These are phyloP conservation scores for Microcos paniculata DNA, from an alignment of 345 rosid species.

Conservation along the genomic window DNA sequence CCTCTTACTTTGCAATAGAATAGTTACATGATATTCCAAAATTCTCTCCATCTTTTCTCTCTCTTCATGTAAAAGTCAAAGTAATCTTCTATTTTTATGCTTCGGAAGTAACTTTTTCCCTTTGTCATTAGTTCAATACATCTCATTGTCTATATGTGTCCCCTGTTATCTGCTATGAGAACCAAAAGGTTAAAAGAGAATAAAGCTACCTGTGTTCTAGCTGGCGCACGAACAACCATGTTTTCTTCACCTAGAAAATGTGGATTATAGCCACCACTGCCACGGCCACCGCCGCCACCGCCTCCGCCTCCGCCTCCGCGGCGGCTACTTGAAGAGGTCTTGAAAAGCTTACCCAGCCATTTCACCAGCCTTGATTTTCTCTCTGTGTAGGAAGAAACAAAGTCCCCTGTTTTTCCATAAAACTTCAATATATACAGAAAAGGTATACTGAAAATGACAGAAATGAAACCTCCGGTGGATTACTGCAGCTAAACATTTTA, in stretches of 20 bases:
- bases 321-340: slow-evolving; percentile 49
- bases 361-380: slow-evolving; percentile 81
- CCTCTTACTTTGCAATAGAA: not conserved
- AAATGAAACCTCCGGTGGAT: not conserved
- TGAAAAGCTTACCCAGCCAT: slow-evolving; percentile 91
- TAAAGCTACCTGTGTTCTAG: slow-evolving; percentile 56
- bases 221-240: slow-evolving; percentile 67
- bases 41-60: not conserved
- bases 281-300: slow-evolving; percentile 25
- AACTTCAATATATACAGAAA: slow-evolving; percentile 7
- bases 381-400: slow-evolving; percentile 67
- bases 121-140: not conserved
- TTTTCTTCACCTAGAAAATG: slow-evolving; percentile 81
- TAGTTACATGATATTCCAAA: not conserved
- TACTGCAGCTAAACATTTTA: not conserved
- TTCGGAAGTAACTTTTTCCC: not conserved
- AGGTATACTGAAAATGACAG: not conserved
- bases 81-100: not conserved
- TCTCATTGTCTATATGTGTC: too few relatives aligned
- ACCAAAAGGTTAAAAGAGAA: not conserved
- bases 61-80: not conserved
- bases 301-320: slow-evolving; percentile 25
- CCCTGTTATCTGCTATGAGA: not conserved
- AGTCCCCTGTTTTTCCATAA: slow-evolving; percentile 61
- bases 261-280: slow-evolving; percentile 43